phyloP scores from a whole-genome alignment of 1,139 yeast genomes.

The Zygosaccharomyces sapae region DNA sequence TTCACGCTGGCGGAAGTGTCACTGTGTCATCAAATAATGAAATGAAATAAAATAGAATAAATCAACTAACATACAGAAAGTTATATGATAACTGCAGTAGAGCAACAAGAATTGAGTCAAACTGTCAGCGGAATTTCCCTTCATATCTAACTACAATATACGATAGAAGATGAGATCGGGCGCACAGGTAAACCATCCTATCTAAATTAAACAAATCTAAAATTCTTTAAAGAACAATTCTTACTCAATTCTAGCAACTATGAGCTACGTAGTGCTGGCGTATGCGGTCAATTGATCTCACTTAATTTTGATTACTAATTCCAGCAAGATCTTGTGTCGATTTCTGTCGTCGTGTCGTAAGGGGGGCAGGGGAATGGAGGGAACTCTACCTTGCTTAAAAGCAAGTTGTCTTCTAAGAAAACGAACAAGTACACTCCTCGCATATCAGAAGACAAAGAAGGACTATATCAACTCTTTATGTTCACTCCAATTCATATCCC shows the following conservation, averaged over 20 bases:
- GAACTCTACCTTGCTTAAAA: neutral
- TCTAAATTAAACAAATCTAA: no score
- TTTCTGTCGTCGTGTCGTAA: neutral
- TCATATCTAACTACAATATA: neutral
- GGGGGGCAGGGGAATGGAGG: neutral
- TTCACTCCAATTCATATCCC: conserved; percentile 15
- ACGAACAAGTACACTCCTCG: neutral
- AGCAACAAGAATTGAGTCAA: neutral
- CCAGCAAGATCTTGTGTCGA: no score
- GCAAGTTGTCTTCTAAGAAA: neutral
- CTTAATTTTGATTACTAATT: no score
- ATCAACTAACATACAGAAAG: neutral
- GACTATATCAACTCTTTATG: conserved; percentile 64
- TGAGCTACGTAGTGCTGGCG: no score
- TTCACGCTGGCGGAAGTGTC: conserved; percentile 4
- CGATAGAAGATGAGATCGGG: neutral
- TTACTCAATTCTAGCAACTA: no score
- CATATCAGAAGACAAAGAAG: conserved; percentile 42
- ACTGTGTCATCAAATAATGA: neutral
- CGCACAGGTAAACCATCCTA: neutral
- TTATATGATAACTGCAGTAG: neutral
- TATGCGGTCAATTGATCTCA: no score
- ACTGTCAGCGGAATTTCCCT: neutral
- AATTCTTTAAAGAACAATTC: no score
- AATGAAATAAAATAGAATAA: neutral